Evolutionary conservation across 257 asterid species (phyloP).

Genomic region (Echium plantagineum): DNA sequence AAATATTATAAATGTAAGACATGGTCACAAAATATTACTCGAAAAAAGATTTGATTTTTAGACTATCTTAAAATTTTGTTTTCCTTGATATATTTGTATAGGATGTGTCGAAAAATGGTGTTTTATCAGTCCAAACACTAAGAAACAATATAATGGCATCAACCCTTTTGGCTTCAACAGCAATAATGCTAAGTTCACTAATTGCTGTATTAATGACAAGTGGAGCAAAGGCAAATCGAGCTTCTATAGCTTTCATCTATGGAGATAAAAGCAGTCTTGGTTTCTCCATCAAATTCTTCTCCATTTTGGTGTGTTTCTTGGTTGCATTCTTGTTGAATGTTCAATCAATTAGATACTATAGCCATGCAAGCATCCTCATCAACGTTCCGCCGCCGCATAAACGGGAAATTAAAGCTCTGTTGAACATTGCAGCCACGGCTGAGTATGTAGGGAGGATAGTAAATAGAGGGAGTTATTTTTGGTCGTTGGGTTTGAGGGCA

Average conservation of each 20-base stretch:
- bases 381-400: conserved; percentile 46
- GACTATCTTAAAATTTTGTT: too few species aligned
- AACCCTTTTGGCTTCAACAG: conserved; percentile 69
- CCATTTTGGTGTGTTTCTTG: conserved; percentile 62
- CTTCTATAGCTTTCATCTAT: conserved; percentile 15
- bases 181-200: conserved; percentile 73
- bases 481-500: conserved; percentile 83
- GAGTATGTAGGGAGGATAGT: conserved; percentile 58
- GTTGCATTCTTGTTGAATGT: conserved; percentile 67
- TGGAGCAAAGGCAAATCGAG: conserved; percentile 12
- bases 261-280: conserved; percentile 34
- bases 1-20: too few species aligned
- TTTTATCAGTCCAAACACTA: conserved; percentile 70
- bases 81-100: conserved; percentile 1
- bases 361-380: conserved; percentile 85
- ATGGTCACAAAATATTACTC: too few species aligned
- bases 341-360: conserved; percentile 78
- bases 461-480: conserved; percentile 71
- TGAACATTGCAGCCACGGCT: conserved; percentile 19
- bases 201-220: conserved; percentile 67
- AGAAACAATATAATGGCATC: conserved; percentile 96
- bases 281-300: conserved; percentile 51
- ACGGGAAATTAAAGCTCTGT: not conserved
- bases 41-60: too few species aligned
- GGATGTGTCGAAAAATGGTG: conserved; percentile 62